Conservation (phyloP, 768 basidiomycete genomes). For the Terana coerulea region DNA sequence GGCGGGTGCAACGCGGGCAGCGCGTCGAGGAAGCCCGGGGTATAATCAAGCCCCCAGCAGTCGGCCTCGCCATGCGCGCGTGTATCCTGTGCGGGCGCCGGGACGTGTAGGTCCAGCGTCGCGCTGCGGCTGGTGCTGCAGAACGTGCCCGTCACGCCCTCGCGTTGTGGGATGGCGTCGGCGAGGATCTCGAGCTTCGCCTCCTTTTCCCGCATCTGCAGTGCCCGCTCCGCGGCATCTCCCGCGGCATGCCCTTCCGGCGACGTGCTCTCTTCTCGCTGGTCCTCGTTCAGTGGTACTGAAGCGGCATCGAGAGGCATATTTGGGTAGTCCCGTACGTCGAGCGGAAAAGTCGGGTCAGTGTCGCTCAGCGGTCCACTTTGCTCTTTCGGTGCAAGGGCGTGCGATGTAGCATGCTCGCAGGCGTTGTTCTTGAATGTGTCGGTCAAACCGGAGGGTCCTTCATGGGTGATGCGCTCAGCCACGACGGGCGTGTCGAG, state of each 20-base stretch:
- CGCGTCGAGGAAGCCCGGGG: conserved; percentile 17
- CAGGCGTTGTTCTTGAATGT: background rate
- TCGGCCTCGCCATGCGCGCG: conserved; percentile 8
- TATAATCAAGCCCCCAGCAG: conserved; percentile 18
- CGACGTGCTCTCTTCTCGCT: no score
- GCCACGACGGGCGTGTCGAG: background rate
- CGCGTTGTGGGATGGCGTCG: background rate
- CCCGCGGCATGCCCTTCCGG: no score
- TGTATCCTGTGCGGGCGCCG: background rate
- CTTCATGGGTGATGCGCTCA: background rate
- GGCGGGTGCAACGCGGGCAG: conserved; percentile 19
- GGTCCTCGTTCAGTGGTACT: no score
- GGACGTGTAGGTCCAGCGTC: background rate
- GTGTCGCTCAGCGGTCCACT: no score
- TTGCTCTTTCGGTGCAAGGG: no score
- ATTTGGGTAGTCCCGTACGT: background rate
- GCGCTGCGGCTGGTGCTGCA: no score
- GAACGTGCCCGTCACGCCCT: background rate
- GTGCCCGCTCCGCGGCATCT: no score
- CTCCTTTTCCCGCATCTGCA: no score
- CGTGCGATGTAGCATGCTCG: background rate
- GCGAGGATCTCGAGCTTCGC: background rate
- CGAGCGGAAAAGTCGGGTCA: background rate
- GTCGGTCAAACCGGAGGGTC: no score
- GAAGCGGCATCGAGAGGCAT: no score